Percentiles rank a stretch among this genome's conserved stretches.
phyloP scores from a whole-genome alignment of 148 eudicot genomes.

The Rhododendron williamsianum region DNA sequence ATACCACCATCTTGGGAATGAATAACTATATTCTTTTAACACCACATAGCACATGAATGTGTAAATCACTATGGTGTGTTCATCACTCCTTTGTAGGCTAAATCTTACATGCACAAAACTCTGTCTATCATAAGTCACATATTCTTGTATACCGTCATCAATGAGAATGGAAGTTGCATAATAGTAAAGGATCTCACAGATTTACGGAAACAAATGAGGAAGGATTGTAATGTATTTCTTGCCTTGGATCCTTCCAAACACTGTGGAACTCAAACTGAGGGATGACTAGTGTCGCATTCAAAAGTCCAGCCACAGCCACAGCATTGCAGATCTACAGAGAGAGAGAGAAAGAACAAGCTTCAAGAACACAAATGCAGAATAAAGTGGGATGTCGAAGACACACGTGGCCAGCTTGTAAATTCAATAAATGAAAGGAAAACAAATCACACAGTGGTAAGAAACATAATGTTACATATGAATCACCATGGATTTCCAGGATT shows the following conservation, averaged over 20 bases:
- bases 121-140: background rate
- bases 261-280: conserved; percentile 71
- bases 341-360: conserved; percentile 4
- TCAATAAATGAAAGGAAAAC: background rate
- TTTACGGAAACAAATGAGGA: background rate
- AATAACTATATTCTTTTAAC: background rate
- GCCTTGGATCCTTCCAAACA: conserved; percentile 88
- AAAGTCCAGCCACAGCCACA: conserved; percentile 76
- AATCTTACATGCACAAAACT: background rate
- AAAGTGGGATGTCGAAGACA: background rate
- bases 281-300: conserved; percentile 68
- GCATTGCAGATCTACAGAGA: conserved; percentile 83
- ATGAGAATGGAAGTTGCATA: background rate
- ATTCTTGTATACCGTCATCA: background rate
- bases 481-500: background rate
- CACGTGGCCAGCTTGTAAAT: background rate
- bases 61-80: background rate
- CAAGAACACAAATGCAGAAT: background rate
- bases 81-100: background rate
- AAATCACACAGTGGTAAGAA: background rate
- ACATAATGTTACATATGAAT: background rate
- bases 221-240: conserved; percentile 4
- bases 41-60: background rate
- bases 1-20: background rate
- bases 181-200: background rate